These are phyloP conservation scores for Berkeleyomyces basicola DNA, from an alignment of 2,329 filamentous ascomycete genomes.

Conservation along the genomic window DNA sequence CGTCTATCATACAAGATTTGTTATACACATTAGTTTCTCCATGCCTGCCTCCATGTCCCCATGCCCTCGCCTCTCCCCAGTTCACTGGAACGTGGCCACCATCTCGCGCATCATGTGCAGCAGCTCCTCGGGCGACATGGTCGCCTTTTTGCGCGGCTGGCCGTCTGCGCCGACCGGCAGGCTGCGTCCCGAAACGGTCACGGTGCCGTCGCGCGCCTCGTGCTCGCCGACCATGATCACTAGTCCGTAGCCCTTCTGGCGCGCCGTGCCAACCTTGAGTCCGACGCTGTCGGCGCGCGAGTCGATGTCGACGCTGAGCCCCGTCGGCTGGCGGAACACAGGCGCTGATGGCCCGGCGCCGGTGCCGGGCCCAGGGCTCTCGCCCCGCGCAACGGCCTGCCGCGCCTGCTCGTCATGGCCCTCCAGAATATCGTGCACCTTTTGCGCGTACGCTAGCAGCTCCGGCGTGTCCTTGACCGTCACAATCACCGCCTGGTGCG, in stretches of 20 bases:
- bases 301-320: constrained; percentile 55
- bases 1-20: constrained; percentile 6
- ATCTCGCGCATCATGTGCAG: constrained; percentile 29
- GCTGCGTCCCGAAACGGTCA: constrained; percentile 31
- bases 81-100: constrained; percentile 31
- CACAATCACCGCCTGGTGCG: constrained; percentile 57
- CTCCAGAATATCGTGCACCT: constrained; percentile 31
- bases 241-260: constrained; percentile 52
- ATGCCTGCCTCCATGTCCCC: neutral
- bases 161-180: constrained; percentile 17
- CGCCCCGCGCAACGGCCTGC: constrained; percentile 14
- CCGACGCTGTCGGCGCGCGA: constrained; percentile 42
- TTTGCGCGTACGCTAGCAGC: constrained; percentile 33
- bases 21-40: constrained; percentile 7
- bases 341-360: constrained; percentile 17
- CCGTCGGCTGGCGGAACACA: constrained; percentile 37
- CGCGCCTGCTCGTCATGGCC: constrained; percentile 19
- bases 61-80: constrained; percentile 13
- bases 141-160: constrained; percentile 20
- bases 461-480: constrained; percentile 48
- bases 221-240: constrained; percentile 56
- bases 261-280: constrained; percentile 59
- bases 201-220: constrained; percentile 41
- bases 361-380: constrained; percentile 15
- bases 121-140: constrained; percentile 29